A percentile compares a stretch with the other conserved stretches of the same genome.
Conservation (phyloP, 495 filamentous ascomycete genomes). For the Lineolata rhizophorae region DNA sequence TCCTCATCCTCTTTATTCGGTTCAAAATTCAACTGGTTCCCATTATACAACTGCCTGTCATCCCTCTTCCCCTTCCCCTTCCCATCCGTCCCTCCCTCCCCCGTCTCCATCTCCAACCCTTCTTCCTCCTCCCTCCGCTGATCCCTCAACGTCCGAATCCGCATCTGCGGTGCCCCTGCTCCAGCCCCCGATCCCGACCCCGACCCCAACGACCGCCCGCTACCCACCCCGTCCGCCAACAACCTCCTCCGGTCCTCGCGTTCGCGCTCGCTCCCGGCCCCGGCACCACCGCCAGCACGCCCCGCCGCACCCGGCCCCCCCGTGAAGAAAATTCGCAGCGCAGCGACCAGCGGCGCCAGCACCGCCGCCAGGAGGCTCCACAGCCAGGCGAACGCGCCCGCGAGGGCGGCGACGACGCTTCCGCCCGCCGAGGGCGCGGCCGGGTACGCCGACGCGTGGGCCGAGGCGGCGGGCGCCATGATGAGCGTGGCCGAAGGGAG, state of each 20-base stretch:
- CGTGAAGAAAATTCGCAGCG: neutral
- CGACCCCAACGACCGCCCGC: neutral
- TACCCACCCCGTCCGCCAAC: neutral
- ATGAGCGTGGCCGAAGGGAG: slow-evolving; percentile 65
- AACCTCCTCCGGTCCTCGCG: neutral
- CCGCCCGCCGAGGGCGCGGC: slow-evolving; percentile 7
- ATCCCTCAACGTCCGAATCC: slow-evolving; percentile 36
- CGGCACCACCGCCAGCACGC: neutral
- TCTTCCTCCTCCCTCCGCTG: slow-evolving; percentile 24
- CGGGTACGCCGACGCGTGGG: slow-evolving; percentile 26
- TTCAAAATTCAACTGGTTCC: slow-evolving; percentile 51
- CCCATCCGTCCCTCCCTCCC: too few species aligned
- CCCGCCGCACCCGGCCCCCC: slow-evolving; percentile 4
- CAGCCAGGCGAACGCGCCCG: neutral
- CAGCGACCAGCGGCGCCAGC: neutral
- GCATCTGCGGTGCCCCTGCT: slow-evolving; percentile 10
- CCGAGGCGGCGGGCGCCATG: slow-evolving; percentile 45
- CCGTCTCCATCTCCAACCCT: slow-evolving; percentile 27
- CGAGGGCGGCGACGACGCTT: slow-evolving; percentile 2
- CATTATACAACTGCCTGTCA: slow-evolving; percentile 82
- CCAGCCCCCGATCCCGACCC: slow-evolving; percentile 4
- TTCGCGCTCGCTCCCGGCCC: slow-evolving; percentile 1
- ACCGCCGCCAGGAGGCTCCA: neutral
- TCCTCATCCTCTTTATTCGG: neutral
- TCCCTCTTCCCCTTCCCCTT: too few species aligned